Percentiles rank a stretch among this genome's conserved stretches.
phyloP scores from a whole-genome alignment of 1,139 yeast genomes.

The Geotrichum bryndzae region DNA sequence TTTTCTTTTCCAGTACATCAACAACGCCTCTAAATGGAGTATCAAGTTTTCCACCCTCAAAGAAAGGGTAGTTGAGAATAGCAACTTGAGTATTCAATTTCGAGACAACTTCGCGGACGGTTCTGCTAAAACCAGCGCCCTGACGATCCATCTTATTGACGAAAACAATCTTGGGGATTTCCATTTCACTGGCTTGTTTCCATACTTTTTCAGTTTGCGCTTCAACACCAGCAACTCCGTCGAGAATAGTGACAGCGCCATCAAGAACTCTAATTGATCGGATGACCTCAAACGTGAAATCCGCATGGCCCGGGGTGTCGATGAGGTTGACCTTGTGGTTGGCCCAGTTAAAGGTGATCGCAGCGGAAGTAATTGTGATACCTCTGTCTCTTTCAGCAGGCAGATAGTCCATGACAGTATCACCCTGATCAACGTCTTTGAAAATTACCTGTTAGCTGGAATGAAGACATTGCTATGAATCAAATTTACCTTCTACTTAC shows the following conservation, averaged over 20 bases:
- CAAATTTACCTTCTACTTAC: constrained; percentile 2
- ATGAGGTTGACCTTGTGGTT: constrained; percentile 70
- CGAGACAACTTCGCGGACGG: constrained; percentile 77
- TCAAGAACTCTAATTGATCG: constrained; percentile 84
- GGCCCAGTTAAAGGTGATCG: constrained; percentile 87
- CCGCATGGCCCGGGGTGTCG: constrained; percentile 99
- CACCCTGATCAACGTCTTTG: constrained; percentile 85
- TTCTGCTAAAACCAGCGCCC: constrained; percentile 90
- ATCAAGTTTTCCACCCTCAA: constrained; percentile 39
- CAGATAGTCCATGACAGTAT: constrained; percentile 87
- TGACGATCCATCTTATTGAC: constrained; percentile 94
- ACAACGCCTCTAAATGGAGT: constrained; percentile 67
- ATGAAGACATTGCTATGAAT: neutral
- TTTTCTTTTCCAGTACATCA: constrained; percentile 66
- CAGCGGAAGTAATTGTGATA: constrained; percentile 94
- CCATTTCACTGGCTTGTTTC: constrained; percentile 69
- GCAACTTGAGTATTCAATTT: constrained; percentile 72
- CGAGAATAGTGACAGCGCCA: constrained; percentile 88
- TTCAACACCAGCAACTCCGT: constrained; percentile 97
- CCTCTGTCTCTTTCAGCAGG: constrained; percentile 92
- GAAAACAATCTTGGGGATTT: constrained; percentile 70
- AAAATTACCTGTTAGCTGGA: neutral
- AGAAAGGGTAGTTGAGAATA: constrained; percentile 74
- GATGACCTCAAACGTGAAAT: constrained; percentile 90
- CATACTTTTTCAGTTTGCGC: constrained; percentile 97